phyloP scores from a whole-genome alignment of 345 rosid genomes.

The Bretschneidera sinensis region DNA sequence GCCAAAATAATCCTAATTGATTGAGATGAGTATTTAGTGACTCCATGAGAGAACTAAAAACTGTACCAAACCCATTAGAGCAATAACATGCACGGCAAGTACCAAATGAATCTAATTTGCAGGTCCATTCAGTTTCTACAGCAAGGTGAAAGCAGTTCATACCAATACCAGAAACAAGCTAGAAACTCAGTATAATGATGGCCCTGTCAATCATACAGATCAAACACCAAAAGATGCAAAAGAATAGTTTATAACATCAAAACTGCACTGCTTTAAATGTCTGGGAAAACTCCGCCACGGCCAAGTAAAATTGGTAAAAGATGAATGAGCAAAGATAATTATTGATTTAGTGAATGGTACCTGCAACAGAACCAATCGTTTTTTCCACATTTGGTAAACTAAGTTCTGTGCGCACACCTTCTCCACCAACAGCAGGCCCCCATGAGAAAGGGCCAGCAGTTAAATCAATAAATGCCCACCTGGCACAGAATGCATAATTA shows the following conservation, averaged over 20 bases:
- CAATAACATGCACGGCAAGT: background rate
- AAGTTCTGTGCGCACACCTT: constrained; percentile 89
- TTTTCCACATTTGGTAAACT: constrained; percentile 91
- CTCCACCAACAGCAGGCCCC: constrained; percentile 99
- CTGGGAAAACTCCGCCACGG: no score
- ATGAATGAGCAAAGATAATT: background rate
- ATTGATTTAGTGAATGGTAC: constrained; percentile 24
- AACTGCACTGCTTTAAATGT: background rate
- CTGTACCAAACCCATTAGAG: background rate
- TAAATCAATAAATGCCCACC: constrained; percentile 97
- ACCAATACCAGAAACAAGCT: background rate
- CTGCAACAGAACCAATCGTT: constrained; percentile 96
- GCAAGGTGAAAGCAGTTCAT: no score
- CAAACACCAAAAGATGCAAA: background rate
- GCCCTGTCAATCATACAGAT: background rate
- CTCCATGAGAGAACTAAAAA: no score
- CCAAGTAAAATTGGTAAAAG: no score
- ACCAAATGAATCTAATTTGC: no score
- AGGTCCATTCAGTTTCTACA: background rate
- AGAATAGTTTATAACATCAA: background rate
- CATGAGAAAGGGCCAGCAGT: constrained; percentile 94
- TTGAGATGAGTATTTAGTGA: no score
- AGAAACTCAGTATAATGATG: no score
- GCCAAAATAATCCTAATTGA: no score
- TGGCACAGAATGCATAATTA: constrained; percentile 24